Conservation (phyloP, 2,329 filamentous ascomycete species). For the Aureobasidium vineae region DNA sequence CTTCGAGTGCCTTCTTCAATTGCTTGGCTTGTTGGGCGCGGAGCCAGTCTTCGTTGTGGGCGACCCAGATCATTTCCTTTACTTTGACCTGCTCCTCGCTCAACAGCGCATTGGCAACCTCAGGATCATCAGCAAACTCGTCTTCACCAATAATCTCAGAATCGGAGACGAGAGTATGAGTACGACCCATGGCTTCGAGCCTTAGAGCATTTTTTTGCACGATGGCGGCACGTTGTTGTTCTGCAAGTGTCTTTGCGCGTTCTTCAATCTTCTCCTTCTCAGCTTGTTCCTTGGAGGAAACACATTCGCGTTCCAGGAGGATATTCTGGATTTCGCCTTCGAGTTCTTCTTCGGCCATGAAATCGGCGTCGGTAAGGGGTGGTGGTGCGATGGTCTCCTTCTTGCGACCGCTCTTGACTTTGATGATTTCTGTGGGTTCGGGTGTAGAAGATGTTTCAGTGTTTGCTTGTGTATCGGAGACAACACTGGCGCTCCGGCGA, state of each 20-base stretch:
- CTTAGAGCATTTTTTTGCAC: conserved; percentile 51
- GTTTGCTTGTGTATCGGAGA: conserved; percentile 30
- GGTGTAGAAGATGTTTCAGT: conserved; percentile 31
- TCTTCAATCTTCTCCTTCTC: conserved; percentile 35
- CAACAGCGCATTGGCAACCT: conserved; percentile 78
- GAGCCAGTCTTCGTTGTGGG: conserved; percentile 91
- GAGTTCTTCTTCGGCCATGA: conserved; percentile 49
- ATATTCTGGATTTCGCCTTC: conserved; percentile 46
- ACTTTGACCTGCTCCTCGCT: conserved; percentile 69
- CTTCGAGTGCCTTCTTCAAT: conserved; percentile 66
- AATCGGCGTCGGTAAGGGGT: conserved; percentile 46
- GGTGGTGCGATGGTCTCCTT: conserved; percentile 33
- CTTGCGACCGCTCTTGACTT: conserved; percentile 8
- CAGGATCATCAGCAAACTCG: conserved; percentile 86
- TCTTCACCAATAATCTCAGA: conserved; percentile 66
- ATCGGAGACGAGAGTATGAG: conserved; percentile 32
- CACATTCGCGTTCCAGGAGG: conserved; percentile 35
- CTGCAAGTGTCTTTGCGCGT: conserved; percentile 34
- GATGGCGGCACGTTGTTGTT: conserved; percentile 34
- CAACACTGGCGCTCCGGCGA: conserved; percentile 29
- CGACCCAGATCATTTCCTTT: conserved; percentile 93
- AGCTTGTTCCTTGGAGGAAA: conserved; percentile 35
- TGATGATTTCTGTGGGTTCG: neutral
- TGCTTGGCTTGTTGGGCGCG: conserved; percentile 81
- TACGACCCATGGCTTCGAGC: conserved; percentile 50